These are phyloP conservation scores for Xylaria curta DNA, from an alignment of 495 filamentous ascomycete genomes.

Conservation along the genomic window DNA sequence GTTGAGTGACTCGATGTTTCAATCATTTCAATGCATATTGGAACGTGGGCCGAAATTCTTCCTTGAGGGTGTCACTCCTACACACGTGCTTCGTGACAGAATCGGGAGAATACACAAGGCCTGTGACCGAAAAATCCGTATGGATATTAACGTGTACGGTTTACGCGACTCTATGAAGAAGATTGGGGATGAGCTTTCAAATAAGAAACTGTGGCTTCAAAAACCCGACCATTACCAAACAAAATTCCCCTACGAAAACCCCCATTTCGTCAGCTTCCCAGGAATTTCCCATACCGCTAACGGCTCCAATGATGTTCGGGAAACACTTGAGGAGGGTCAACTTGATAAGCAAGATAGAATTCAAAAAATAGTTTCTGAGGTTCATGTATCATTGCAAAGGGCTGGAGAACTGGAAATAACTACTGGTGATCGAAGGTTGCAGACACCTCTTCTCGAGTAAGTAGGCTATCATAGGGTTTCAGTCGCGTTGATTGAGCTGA, in stretches of 20 bases:
- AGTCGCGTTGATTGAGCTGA: not conserved
- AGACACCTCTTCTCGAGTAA: conserved; percentile 35
- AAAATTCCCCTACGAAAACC: conserved; percentile 39
- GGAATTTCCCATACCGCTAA: conserved; percentile 24
- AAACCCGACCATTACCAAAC: conserved; percentile 33
- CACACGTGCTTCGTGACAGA: conserved; percentile 27
- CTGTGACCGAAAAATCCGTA: conserved; percentile 33
- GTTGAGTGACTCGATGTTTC: conserved; percentile 28
- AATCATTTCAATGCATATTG: conserved; percentile 28
- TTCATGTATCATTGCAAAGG: conserved; percentile 32
- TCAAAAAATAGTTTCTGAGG: conserved; percentile 31
- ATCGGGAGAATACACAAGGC: conserved; percentile 33
- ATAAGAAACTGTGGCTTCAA: conserved; percentile 44
- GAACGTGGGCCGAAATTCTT: conserved; percentile 16
- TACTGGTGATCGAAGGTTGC: conserved; percentile 32
- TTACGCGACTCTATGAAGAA: conserved; percentile 22
- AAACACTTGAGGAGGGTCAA: conserved; percentile 6
- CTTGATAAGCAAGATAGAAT: conserved; percentile 30
- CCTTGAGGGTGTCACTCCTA: conserved; percentile 32
- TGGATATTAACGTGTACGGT: conserved; percentile 50
- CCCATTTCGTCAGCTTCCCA: conserved; percentile 41
- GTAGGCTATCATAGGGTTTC: not conserved
- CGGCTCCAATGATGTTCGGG: conserved; percentile 6
- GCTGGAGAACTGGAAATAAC: conserved; percentile 28
- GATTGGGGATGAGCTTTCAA: conserved; percentile 40